Evolutionary conservation across 139 green algal species (phyloP), one percentile per base, ranked within the genome.

Genomic region (Asterochloris sp.): DNA sequence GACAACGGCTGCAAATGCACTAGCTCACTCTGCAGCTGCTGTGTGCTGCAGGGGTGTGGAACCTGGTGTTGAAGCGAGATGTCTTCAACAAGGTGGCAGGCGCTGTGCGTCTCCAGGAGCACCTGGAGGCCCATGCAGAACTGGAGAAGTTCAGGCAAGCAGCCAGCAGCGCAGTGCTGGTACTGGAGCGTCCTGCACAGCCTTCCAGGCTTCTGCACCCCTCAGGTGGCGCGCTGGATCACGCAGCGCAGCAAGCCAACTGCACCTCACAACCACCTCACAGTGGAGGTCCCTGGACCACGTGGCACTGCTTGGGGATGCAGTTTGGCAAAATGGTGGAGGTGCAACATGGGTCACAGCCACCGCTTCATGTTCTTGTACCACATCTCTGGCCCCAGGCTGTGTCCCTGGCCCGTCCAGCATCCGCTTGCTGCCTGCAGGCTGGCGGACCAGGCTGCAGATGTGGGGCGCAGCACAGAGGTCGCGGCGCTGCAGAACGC

Each of bases 41-140:
- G 71, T 76, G 71, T 11, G 61, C 0, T 78, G 69, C 73, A 84
- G 82, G 92, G 0, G 26, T 90, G 38, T 97, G 93, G 93, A 83
- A 85, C 17, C 80, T 97, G 16, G 73, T 87, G 21, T 78, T 96
- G 62, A 95, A 95, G 84, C 83, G 88, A 0, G 93, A 97, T 86
- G 92, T 94, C 27, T 95, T 97, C 79, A 79, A 90, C 73, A 97
- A 97, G 80, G 88, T 95, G 21, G 54, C 78, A 0, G 93, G 93
- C n/a, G 87, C 88, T 0, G 91, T 97, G 54, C 84, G 88, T 12
- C 62, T 76, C 28, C 74, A 74, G 24, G 62, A 81, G 74, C 69
- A 79, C 27, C 81, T 81, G 81, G 81, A 73, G 19, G 74, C 74
- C 54, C 69, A 85, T 29, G 62, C 76, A 38, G 74, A 79, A 29